Evolutionary conservation across 1,284 basidiomycete species (phyloP).

Genomic region (Ustilago tritici): DNA sequence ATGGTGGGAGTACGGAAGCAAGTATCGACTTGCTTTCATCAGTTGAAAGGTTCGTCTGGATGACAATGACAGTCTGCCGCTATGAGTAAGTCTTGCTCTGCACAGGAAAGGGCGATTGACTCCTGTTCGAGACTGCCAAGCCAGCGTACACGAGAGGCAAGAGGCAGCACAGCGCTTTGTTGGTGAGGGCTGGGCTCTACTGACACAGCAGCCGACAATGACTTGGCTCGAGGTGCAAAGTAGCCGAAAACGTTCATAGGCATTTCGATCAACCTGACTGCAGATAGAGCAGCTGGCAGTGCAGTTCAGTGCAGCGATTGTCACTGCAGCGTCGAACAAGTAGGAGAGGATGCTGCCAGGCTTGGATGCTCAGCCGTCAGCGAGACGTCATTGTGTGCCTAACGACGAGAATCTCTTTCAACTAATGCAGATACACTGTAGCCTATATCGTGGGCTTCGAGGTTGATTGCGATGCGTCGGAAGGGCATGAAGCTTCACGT

Average conservation of each 20-base stretch:
- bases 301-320: neutral
- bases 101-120: too few relatives aligned
- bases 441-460: neutral
- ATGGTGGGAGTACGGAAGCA: constrained; percentile 39
- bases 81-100: neutral
- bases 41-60: neutral
- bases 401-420: constrained; percentile 22
- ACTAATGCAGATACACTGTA: constrained; percentile 8
- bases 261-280: constrained; percentile 24
- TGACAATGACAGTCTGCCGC: neutral
- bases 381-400: constrained; percentile 4
- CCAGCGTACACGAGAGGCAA: neutral
- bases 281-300: neutral
- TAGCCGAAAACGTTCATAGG: neutral
- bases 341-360: neutral
- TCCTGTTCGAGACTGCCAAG: neutral
- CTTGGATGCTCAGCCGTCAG: neutral
- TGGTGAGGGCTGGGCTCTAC: neutral
- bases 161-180: neutral
- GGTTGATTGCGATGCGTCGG: neutral
- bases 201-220: neutral
- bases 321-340: too few relatives aligned
- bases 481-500: neutral
- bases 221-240: neutral
- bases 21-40: neutral